Evolutionary conservation across 2,329 filamentous ascomycete species (phyloP), one percentile per base, ranked within the genome.

Genomic region (Penicillium palitans): DNA sequence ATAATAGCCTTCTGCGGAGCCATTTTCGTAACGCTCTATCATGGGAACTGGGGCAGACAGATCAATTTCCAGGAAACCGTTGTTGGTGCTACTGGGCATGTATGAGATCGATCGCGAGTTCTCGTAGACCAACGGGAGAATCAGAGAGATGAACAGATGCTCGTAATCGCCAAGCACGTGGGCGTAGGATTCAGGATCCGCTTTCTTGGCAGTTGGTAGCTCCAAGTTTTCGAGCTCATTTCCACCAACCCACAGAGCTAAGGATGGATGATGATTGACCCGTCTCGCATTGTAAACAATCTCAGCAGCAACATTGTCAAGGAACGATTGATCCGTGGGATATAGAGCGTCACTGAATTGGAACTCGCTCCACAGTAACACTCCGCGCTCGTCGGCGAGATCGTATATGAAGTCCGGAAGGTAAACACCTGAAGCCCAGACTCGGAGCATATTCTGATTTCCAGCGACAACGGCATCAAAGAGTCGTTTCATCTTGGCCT

Each of bases 391-490:
- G 67, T 88, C 85, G 1, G 84, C 85, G 10, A 87, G 73, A 57
- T 87, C 84, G 64, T 84, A 87, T 60, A 87, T 83, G 61, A 84
- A 87, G 61, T 87, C 84, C 0, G 83, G 84, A 1, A 80, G 76
- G 61, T 87, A 88, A 1, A 82, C 80, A 2, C 85, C 84, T 21
- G 80, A 83, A 13, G 84, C 79, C 85, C 85, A 87, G 2, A 87
- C 81, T 6, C 85, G 79, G 4, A 87, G 77, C 84, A 87, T 86
- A 65, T 87, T 87, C 67, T 87, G 85, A 59, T 87, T 85, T 2
- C 82, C 84, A 25, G 78, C 78, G 1, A 84, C 76, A 3, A 82
- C 81, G 0, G 82, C 79, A 55, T 84, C 75, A 53, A 87, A 84
- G 0, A 87, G 72, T 39, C 79, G 75, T 6, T 72, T 69, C 63